phyloP scores from a whole-genome alignment of 2,329 filamentous ascomycete genomes.

The Pestalotiopsis sp. region DNA sequence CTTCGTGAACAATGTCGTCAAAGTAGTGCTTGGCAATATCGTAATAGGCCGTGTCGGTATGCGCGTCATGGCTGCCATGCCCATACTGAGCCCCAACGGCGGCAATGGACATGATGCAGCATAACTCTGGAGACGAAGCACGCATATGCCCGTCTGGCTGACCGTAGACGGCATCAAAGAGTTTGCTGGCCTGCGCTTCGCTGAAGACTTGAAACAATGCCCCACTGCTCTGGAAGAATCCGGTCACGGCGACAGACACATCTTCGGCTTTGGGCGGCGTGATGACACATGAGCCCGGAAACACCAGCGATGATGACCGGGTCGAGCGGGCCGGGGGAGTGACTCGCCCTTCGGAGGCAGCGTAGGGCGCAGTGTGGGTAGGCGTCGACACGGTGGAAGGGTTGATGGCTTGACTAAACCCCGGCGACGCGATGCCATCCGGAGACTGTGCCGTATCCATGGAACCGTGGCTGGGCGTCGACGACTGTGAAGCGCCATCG shows the following conservation, averaged over 20 bases:
- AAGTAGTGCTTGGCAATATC: constrained; percentile 29
- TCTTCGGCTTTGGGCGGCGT: constrained; percentile 21
- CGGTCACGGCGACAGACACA: constrained; percentile 19
- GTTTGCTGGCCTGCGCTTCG: constrained; percentile 20
- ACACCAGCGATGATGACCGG: neutral
- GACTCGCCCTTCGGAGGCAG: neutral
- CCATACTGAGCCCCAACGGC: constrained; percentile 32
- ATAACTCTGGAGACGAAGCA: constrained; percentile 18
- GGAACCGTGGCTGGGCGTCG: neutral
- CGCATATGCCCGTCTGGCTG: constrained; percentile 12
- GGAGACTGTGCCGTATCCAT: neutral
- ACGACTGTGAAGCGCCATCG: neutral
- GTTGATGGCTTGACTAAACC: neutral
- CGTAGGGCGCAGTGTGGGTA: neutral
- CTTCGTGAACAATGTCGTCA: constrained; percentile 25
- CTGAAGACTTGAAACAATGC: constrained; percentile 33
- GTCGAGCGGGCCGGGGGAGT: neutral
- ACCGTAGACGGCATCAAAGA: constrained; percentile 21
- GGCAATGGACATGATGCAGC: constrained; percentile 28
- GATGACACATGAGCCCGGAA: constrained; percentile 20
- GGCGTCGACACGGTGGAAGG: neutral
- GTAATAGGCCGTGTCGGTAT: constrained; percentile 24
- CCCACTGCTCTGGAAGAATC: constrained; percentile 29
- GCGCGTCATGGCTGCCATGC: constrained; percentile 18
- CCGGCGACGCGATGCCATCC: neutral